These are phyloP conservation scores for Tylopilus intermedius DNA, from an alignment of 768 basidiomycete genomes.

Conservation along the genomic window DNA sequence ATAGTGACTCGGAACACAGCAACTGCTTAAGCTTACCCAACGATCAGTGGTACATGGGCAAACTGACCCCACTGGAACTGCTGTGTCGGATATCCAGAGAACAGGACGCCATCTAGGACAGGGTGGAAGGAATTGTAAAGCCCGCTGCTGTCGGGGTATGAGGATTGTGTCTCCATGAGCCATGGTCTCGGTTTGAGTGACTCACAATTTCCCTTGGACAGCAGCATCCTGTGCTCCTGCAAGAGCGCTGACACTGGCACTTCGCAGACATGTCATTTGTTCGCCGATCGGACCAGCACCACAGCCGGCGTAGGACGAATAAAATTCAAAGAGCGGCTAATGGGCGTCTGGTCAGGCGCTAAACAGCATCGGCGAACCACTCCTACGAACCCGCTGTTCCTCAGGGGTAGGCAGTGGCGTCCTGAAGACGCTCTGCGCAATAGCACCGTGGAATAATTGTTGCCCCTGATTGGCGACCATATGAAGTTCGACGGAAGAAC, in stretches of 20 bases:
- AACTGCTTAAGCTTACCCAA: conserved; percentile 40
- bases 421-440: conserved; percentile 59
- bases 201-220: conserved; percentile 39
- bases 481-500: conserved; percentile 53
- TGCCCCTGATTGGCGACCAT: conserved; percentile 41
- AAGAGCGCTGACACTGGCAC: conserved; percentile 46
- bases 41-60: conserved; percentile 49
- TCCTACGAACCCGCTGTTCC: conserved; percentile 44
- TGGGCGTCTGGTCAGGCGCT: background rate
- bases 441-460: conserved; percentile 48
- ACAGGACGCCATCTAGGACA: conserved; percentile 49
- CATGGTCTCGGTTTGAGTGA: background rate
- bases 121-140: conserved; percentile 49
- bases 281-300: conserved; percentile 31
- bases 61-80: conserved; percentile 43
- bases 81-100: conserved; percentile 47
- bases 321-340: conserved; percentile 52
- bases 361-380: background rate
- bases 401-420: conserved; percentile 47
- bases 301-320: conserved; percentile 48
- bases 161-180: background rate
- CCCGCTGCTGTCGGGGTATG: conserved; percentile 27
- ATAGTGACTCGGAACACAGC: background rate
- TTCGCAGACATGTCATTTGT: conserved; percentile 45
- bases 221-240: conserved; percentile 52